Conservation (phyloP, 2,329 filamentous ascomycete species). For the Scedosporium aurantiacum region DNA sequence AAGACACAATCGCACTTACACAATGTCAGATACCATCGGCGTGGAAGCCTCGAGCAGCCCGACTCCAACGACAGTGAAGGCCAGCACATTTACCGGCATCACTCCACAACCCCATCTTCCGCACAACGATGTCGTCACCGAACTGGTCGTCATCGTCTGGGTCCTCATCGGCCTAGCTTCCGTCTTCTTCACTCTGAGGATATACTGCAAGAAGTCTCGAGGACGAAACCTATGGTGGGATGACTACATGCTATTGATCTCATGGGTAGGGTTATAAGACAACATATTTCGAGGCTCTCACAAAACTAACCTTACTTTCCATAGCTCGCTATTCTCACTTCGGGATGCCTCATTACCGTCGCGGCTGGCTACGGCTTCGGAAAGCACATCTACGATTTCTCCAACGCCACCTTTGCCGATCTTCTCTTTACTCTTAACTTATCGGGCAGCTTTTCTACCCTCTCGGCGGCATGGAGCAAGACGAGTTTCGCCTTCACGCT, state of each 20-base stretch:
- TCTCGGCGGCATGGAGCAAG: conserved; percentile 18
- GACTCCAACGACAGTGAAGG: background rate
- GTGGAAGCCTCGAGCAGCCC: background rate
- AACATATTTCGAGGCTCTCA: background rate
- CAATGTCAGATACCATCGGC: background rate
- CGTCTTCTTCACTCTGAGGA: conserved; percentile 12
- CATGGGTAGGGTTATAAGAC: conserved; percentile 13
- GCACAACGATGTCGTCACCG: conserved; percentile 6
- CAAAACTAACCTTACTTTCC: background rate
- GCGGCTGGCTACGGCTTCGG: conserved; percentile 10
- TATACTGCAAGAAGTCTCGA: conserved; percentile 15
- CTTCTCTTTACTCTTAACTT: conserved; percentile 12
- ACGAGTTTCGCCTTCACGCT: conserved; percentile 20
- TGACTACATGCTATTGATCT: conserved; percentile 15
- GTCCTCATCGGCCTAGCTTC: conserved; percentile 10
- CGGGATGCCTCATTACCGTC: conserved; percentile 7
- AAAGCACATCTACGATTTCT: conserved; percentile 10
- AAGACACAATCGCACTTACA: background rate
- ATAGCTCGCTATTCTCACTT: conserved; percentile 7
- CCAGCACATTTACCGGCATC: background rate
- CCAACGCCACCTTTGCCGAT: background rate
- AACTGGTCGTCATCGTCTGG: conserved; percentile 11
- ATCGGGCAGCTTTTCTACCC: conserved; percentile 13
- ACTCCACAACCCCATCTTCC: background rate
- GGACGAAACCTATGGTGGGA: conserved; percentile 17